Base-by-base conservation (phyloP, 129 eudicot species). In the Kitagawia praeruptora region DNA sequence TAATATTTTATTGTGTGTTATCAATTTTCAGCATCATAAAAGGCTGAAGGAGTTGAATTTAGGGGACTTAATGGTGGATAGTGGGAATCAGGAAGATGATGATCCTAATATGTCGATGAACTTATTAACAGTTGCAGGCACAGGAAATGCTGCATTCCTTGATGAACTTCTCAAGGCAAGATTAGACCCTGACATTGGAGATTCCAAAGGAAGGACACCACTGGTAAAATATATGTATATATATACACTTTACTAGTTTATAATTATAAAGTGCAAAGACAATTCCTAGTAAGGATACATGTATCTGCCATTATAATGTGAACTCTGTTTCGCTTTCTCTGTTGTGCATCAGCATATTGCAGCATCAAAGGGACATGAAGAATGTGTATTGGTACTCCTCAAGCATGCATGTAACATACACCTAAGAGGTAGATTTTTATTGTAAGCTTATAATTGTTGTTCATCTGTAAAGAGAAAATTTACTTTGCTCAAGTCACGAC, bases 321-420 rank as follows among this genome's bases (percentile, higher is more conserved):
- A 31, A 19, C 13, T 70, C 38, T 44, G 42, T 45, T 79, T 25
- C 77, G 38, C 31, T 56, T 38, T 82, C 61, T 71, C 19, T 70
- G 45, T 13, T 13, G 8, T 71, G 78, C 49, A 54, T 78, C 91
- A 93, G 98, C 98, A 93, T 80, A 89, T 91, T 75, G 95, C 98
- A 81, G 97, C 97, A 76, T 84, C 93, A 47, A 93, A 81, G 82
- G 98, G 98, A 75, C 94, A 93, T 84, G 97, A 93, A 91, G 98
- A 93, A 64, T 91, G 98, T 79, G 97, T 93, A 28, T 72, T 91
- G 78, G 95, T 91, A 42, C 98, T 93, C 61, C 93, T 93, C 28
- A 93, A 88, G 75, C 95, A 93, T 82, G 95, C 90, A 9, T 93
- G 98, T 82, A 89, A 90, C 89, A 84, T 88, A 31, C 91, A 93